A percentile compares a stretch with the other conserved stretches of the same genome.
phyloP scores from a whole-genome alignment of 805 yeast genomes.

The Zygotorulaspora danielsina region DNA sequence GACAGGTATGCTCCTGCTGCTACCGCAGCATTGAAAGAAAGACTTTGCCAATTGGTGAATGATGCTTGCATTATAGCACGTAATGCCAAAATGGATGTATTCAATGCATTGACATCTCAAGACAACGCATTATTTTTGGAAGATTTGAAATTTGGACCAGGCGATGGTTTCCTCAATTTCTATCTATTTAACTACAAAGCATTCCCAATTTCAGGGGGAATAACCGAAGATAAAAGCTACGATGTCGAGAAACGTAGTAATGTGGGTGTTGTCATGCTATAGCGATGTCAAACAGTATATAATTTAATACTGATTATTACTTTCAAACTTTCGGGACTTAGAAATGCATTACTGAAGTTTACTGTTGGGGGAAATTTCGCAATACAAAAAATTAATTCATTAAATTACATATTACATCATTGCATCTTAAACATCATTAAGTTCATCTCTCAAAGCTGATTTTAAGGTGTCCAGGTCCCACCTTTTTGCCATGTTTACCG shows the following conservation, averaged over 20 bases:
- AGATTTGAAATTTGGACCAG: conserved; percentile 81
- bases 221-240: conserved; percentile 51
- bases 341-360: too few relatives aligned
- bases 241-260: conserved; percentile 63
- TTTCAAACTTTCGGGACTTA: too few relatives aligned
- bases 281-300: not conserved
- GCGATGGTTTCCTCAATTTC: conserved; percentile 89
- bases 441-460: conserved; percentile 11
- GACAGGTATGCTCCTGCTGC: conserved; percentile 40
- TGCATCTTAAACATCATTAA: too few relatives aligned
- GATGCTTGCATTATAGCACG: conserved; percentile 73
- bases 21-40: conserved; percentile 45
- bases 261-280: conserved; percentile 81
- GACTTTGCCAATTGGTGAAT: conserved; percentile 57
- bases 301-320: not conserved
- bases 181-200: conserved; percentile 89
- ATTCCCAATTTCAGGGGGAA: conserved; percentile 76
- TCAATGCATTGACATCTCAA: conserved; percentile 87
- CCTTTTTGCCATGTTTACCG: conserved; percentile 47
- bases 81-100: conserved; percentile 75
- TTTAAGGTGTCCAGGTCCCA: conserved; percentile 44
- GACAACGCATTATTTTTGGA: conserved; percentile 83
- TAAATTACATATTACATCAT: too few relatives aligned
- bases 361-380: too few relatives aligned
- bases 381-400: too few relatives aligned